Percentiles rank a stretch among this genome's conserved stretches.
Evolutionary conservation across 129 eudicot genomes (phyloP).

Genomic region (Glebionis coronaria): DNA sequence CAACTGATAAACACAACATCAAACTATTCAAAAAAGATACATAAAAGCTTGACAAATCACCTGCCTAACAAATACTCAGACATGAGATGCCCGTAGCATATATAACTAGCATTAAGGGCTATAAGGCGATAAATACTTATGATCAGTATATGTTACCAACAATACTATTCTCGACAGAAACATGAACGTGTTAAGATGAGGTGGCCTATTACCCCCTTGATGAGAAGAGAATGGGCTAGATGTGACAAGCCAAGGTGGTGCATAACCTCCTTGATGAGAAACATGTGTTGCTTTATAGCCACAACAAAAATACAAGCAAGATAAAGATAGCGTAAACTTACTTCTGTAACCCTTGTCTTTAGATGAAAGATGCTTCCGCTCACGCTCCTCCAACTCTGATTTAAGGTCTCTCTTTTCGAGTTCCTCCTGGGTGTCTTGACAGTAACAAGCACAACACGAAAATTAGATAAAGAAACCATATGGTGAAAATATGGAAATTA

Average conservation of each 20-base stretch:
- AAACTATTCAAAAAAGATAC: conserved; percentile 72
- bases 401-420: conserved; percentile 87
- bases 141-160: conserved; percentile 3
- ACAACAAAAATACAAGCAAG: background rate
- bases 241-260: too few relatives aligned
- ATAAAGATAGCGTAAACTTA: background rate
- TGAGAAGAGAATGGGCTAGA: too few relatives aligned
- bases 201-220: too few relatives aligned
- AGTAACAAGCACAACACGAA: conserved; percentile 8
- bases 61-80: conserved; percentile 38
- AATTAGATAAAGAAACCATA: background rate
- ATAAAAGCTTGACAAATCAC: conserved; percentile 63
- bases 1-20: conserved; percentile 80
- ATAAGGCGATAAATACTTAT: background rate
- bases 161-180: conserved; percentile 78
- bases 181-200: too few relatives aligned
- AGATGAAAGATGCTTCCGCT: conserved; percentile 79
- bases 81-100: background rate
- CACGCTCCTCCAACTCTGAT: conserved; percentile 88
- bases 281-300: too few relatives aligned
- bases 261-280: too few relatives aligned
- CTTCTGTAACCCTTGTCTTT: conserved; percentile 54
- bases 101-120: background rate
- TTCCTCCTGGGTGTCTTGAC: conserved; percentile 93
- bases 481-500: background rate